A percentile compares a stretch with the other conserved stretches of the same genome.
Evolutionary conservation across 306 rosid genomes (phyloP).

Genomic region (Rosa persica): DNA sequence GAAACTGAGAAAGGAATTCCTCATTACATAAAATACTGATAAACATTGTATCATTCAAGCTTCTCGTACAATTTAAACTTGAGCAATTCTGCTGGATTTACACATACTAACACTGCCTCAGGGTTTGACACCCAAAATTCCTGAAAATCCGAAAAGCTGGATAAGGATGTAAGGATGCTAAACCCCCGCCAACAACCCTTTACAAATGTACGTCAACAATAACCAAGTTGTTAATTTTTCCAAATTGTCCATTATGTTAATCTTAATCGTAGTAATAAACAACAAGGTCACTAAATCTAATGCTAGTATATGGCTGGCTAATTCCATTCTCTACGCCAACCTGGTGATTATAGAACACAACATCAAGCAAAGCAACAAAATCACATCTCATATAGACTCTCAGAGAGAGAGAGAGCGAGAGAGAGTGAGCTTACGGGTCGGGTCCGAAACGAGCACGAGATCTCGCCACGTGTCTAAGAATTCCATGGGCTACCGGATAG

Average conservation of each 20-base stretch:
- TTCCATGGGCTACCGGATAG: too few relatives aligned
- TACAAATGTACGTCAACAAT: background rate
- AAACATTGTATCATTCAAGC: constrained; percentile 52
- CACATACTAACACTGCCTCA: constrained; percentile 56
- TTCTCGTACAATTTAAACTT: constrained; percentile 46
- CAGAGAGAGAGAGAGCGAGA: too few relatives aligned
- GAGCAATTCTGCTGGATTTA: constrained; percentile 83
- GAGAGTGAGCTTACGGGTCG: constrained; percentile 41
- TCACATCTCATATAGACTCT: background rate
- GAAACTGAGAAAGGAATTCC: background rate
- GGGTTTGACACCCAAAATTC: constrained; percentile 72
- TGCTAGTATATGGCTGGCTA: background rate
- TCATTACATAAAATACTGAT: background rate
- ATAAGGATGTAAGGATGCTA: constrained; percentile 13
- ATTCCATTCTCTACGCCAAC: too few relatives aligned
- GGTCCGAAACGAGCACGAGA: constrained; percentile 48
- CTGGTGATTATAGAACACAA: too few relatives aligned
- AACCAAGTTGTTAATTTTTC: background rate
- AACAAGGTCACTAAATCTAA: background rate
- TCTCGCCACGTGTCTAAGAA: constrained; percentile 47
- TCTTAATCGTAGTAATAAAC: background rate
- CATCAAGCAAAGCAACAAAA: too few relatives aligned
- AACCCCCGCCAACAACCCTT: constrained; percentile 71
- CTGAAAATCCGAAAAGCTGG: constrained; percentile 73
- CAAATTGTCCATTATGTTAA: background rate